phyloP scores from a whole-genome alignment of 1,284 basidiomycete species.

The Moesziomyces globuligerus region DNA sequence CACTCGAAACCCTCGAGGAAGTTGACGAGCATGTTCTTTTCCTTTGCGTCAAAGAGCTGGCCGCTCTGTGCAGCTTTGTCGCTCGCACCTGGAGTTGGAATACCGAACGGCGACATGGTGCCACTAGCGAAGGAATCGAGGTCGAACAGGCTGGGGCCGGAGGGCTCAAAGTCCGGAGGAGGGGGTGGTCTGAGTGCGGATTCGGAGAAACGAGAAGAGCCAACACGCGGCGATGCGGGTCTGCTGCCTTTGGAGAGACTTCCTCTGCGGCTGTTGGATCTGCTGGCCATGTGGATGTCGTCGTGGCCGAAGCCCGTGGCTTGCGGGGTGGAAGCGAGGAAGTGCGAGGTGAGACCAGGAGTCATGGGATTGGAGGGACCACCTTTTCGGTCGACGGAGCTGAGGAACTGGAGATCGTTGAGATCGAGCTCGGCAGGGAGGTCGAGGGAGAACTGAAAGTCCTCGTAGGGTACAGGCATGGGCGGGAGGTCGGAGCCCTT shows the following conservation, averaged over 20 bases:
- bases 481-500: slow-evolving; percentile 53
- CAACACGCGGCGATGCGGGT: slow-evolving; percentile 38
- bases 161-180: slow-evolving; percentile 49
- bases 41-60: slow-evolving; percentile 55
- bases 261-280: slow-evolving; percentile 39
- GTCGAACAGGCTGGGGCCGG: slow-evolving; percentile 42
- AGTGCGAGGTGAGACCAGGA: slow-evolving; percentile 43
- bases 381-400: slow-evolving; percentile 40
- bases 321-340: slow-evolving; percentile 40
- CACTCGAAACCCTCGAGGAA: slow-evolving; percentile 62
- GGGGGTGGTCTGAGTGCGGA: slow-evolving; percentile 44
- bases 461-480: slow-evolving; percentile 62
- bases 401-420: slow-evolving; percentile 51
- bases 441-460: slow-evolving; percentile 61
- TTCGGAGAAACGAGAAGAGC: slow-evolving; percentile 40
- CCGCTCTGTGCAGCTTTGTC: slow-evolving; percentile 21
- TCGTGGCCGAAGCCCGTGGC: slow-evolving; percentile 27
- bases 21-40: slow-evolving; percentile 51
- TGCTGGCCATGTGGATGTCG: slow-evolving; percentile 46
- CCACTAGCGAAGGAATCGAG: slow-evolving; percentile 29
- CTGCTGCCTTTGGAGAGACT: slow-evolving; percentile 49
- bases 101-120: slow-evolving; percentile 35
- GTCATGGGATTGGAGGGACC: slow-evolving; percentile 51
- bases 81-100: slow-evolving; percentile 24
- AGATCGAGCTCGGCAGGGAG: slow-evolving; percentile 52